Evolutionary conservation across 169 alveolate genomes (phyloP).

Genomic region (Plasmodium cynomolgi): DNA sequence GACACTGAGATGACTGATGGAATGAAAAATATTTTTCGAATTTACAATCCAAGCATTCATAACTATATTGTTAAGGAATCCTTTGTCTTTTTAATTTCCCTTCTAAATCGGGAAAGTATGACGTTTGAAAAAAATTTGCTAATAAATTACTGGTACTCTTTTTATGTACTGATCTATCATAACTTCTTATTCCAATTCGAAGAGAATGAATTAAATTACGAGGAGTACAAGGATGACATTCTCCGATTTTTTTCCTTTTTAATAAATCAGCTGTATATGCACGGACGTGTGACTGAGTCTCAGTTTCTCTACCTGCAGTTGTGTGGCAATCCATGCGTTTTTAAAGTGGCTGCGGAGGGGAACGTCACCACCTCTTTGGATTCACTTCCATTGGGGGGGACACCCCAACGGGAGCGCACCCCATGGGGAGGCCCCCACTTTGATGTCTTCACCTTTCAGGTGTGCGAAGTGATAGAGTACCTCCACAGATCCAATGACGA

Average conservation of each 20-base stretch:
- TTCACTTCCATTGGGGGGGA: neutral
- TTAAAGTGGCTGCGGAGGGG: neutral
- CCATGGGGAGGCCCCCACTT: neutral
- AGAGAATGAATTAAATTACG: conserved; percentile 41
- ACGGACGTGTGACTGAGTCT: conserved; percentile 16
- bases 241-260: conserved; percentile 28
- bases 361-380: neutral
- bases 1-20: conserved; percentile 33
- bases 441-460: conserved; percentile 42
- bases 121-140: conserved; percentile 33
- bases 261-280: neutral
- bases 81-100: conserved; percentile 43
- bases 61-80: conserved; percentile 15
- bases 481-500: conserved; percentile 25
- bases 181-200: conserved; percentile 36
- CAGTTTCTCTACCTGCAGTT: conserved; percentile 30
- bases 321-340: conserved; percentile 12
- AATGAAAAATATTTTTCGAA: conserved; percentile 41
- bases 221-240: conserved; percentile 23
- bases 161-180: conserved; percentile 18
- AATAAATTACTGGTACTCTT: conserved; percentile 38
- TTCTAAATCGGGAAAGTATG: conserved; percentile 42
- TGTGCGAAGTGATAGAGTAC: conserved; percentile 47
- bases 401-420: neutral
- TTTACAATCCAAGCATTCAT: conserved; percentile 41